Conservation (phyloP, 768 basidiomycete genomes). For the Naematelia aurantialba region DNA sequence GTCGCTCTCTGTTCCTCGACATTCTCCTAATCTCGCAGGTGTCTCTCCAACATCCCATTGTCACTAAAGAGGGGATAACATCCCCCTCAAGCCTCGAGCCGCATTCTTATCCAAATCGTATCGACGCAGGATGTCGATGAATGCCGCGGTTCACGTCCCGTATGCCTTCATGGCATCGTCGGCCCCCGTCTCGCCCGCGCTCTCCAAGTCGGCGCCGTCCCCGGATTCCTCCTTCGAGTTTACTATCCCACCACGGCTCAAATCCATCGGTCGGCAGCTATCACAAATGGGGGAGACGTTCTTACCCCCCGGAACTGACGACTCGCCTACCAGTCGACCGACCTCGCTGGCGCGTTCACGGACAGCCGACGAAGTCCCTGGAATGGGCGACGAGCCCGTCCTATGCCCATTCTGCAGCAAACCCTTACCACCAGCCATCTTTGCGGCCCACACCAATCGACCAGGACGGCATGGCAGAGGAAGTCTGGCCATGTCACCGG, state of each 20-base stretch:
- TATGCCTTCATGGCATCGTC: neutral
- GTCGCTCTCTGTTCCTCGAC: too few species aligned
- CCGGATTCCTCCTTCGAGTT: neutral
- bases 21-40: too few species aligned
- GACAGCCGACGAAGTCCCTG: slow-evolving; percentile 25
- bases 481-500: neutral
- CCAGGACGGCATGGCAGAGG: neutral
- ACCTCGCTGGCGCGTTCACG: slow-evolving; percentile 1
- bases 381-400: slow-evolving; percentile 43
- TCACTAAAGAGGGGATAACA: too few species aligned
- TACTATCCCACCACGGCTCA: slow-evolving; percentile 31
- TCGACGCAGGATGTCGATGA: neutral
- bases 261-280: slow-evolving; percentile 30
- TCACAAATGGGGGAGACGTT: slow-evolving; percentile 33
- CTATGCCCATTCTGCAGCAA: slow-evolving; percentile 45
- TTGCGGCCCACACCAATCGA: slow-evolving; percentile 17
- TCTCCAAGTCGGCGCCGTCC: neutral
- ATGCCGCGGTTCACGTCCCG: neutral
- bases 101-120: neutral
- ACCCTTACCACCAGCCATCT: slow-evolving; percentile 36
- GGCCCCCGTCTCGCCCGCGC: neutral
- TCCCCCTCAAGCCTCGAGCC: neutral
- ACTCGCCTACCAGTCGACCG: neutral
- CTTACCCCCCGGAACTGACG: slow-evolving; percentile 8
- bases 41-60: neutral